phyloP scores from a whole-genome alignment of 768 basidiomycete species.

The Baorangia bicolor region DNA sequence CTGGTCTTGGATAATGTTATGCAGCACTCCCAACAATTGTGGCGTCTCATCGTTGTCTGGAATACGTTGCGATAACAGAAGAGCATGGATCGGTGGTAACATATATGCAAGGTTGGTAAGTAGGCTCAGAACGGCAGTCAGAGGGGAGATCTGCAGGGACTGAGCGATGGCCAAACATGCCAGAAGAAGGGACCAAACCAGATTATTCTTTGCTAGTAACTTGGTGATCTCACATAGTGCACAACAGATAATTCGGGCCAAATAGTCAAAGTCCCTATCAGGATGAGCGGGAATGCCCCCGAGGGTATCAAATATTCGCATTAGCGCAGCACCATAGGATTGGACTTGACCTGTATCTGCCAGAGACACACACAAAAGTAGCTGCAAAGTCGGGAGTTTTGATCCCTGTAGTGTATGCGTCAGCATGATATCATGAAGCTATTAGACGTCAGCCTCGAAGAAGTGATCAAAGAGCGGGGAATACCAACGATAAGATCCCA shows the following conservation, averaged over 20 bases:
- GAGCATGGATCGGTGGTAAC: constrained; percentile 46
- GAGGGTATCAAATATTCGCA: constrained; percentile 34
- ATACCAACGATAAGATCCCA: constrained; percentile 56
- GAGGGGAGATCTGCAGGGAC: constrained; percentile 39
- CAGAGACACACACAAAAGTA: constrained; percentile 43
- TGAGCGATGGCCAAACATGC: constrained; percentile 4
- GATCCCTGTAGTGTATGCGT: constrained; percentile 47
- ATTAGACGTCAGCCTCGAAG: constrained; percentile 1
- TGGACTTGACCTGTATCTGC: constrained; percentile 25
- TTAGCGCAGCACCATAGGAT: constrained; percentile 43
- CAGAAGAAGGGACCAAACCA: constrained; percentile 37
- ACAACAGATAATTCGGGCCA: constrained; percentile 30
- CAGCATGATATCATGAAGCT: constrained; percentile 64
- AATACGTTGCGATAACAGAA: constrained; percentile 34
- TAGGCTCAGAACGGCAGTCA: constrained; percentile 55
- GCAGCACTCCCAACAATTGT: constrained; percentile 40
- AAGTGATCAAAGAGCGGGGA: background rate
- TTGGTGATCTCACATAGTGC: constrained; percentile 42
- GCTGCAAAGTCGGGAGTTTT: constrained; percentile 49
- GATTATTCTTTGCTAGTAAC: constrained; percentile 35
- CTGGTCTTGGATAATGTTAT: constrained; percentile 41
- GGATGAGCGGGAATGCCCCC: constrained; percentile 23
- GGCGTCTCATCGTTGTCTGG: constrained; percentile 28
- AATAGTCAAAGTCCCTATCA: constrained; percentile 17
- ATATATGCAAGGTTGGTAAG: constrained; percentile 45